phyloP scores from a whole-genome alignment of 2,329 filamentous ascomycete genomes.

The Penicillium frequentans region DNA sequence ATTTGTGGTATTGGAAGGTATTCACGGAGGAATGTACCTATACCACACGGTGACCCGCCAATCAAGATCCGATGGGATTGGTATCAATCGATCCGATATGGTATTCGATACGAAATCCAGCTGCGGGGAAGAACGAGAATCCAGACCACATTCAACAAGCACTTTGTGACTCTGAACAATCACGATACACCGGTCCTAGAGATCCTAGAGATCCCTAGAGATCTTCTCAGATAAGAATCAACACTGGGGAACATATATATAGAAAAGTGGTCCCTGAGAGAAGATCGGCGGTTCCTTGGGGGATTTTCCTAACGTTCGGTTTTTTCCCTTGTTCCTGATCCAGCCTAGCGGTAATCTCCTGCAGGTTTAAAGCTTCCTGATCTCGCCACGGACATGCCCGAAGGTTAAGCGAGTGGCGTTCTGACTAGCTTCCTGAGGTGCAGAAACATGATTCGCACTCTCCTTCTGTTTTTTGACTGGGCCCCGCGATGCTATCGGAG shows the following conservation, averaged over 20 bases:
- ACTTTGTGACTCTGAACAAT: too few relatives aligned
- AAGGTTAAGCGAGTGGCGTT: constrained; percentile 28
- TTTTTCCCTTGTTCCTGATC: neutral
- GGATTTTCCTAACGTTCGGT: neutral
- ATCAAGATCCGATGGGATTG: neutral
- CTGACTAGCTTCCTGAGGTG: constrained; percentile 6
- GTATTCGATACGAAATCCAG: neutral
- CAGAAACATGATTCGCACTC: constrained; percentile 6
- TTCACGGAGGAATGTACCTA: neutral
- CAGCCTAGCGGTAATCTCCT: neutral
- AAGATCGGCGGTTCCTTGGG: neutral
- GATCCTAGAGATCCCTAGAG: too few relatives aligned
- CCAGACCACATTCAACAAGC: neutral
- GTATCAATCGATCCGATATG: neutral
- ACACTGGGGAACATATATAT: neutral
- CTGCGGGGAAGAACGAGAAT: neutral
- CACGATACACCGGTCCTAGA: too few relatives aligned
- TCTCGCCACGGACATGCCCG: constrained; percentile 22
- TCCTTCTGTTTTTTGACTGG: neutral
- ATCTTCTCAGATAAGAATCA: neutral
- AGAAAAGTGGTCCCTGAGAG: neutral
- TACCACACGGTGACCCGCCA: neutral
- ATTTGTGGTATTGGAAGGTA: neutral
- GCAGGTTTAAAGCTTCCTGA: neutral
- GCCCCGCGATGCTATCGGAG: neutral